These are phyloP conservation scores for Phialophora chinensis DNA, from an alignment of 2,329 filamentous ascomycete species.

Conservation along the genomic window DNA sequence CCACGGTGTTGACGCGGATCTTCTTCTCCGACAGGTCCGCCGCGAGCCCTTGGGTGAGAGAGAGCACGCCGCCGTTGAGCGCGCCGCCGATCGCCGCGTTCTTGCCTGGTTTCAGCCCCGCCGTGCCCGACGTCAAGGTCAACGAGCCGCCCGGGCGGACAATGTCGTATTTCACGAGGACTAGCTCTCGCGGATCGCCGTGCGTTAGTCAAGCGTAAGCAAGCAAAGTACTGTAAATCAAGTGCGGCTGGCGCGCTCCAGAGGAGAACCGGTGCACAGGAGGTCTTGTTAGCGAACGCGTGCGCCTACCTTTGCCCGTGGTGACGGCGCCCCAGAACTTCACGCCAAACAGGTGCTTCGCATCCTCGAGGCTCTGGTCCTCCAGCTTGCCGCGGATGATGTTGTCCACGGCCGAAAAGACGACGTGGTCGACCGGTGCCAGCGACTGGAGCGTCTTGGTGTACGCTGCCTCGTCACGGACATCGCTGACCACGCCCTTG, in stretches of 20 bases:
- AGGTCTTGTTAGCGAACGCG: no score
- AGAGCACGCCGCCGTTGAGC: slow-evolving; percentile 58
- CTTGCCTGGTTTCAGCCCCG: slow-evolving; percentile 58
- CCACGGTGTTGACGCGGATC: slow-evolving; percentile 67
- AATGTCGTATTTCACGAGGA: slow-evolving; percentile 31
- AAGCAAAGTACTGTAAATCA: background rate
- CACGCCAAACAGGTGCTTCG: slow-evolving; percentile 34
- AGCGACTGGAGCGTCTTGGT: slow-evolving; percentile 27
- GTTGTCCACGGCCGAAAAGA: slow-evolving; percentile 61
- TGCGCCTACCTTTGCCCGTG: slow-evolving; percentile 26
- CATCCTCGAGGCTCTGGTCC: slow-evolving; percentile 29
- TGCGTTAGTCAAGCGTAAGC: no score
- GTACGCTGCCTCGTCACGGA: slow-evolving; percentile 30
- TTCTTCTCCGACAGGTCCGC: slow-evolving; percentile 63
- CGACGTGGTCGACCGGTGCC: slow-evolving; percentile 59
- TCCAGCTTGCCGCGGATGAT: slow-evolving; percentile 34
- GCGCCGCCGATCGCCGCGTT: slow-evolving; percentile 58
- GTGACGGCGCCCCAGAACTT: slow-evolving; percentile 36
- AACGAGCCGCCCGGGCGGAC: slow-evolving; percentile 43
- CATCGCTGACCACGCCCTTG: slow-evolving; percentile 31
- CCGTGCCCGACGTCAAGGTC: slow-evolving; percentile 62
- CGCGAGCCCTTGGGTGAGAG: slow-evolving; percentile 62
- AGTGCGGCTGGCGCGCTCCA: no score
- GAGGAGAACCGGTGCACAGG: no score
- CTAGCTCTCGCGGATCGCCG: background rate